Percentiles rank a stretch among this genome's conserved stretches.
These are phyloP conservation scores for Talaromyces marneffei DNA, from an alignment of 2,329 filamentous ascomycete genomes.

Conservation along the genomic window DNA sequence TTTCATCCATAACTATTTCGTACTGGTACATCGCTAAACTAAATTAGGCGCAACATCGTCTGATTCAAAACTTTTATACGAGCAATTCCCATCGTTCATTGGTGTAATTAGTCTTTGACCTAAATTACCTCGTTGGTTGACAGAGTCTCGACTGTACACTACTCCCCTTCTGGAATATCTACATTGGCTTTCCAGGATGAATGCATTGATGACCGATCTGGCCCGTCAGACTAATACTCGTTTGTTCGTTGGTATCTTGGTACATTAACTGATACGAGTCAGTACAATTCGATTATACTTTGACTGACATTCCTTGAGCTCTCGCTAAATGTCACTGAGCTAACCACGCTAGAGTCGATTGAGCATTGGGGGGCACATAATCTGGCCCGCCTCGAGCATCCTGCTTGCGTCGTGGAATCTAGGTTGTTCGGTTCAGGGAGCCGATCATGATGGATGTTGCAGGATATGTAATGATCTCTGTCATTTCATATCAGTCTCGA, in stretches of 20 bases:
- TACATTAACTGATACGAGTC: background rate
- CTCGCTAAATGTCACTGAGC: background rate
- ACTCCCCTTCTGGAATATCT: background rate
- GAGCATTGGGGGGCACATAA: background rate
- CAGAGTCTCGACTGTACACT: background rate
- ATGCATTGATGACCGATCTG: constrained; percentile 7
- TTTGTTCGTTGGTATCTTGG: background rate
- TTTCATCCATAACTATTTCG: background rate
- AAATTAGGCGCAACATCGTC: background rate
- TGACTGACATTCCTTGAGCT: background rate
- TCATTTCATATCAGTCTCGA: background rate
- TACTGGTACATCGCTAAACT: background rate
- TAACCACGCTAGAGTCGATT: background rate
- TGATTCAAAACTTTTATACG: background rate
- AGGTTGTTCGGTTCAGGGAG: constrained; percentile 3
- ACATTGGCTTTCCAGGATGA: constrained; percentile 1
- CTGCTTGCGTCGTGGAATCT: background rate
- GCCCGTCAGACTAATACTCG: constrained; percentile 1
- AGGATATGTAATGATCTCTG: background rate
- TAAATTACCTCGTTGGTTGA: background rate
- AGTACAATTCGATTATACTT: background rate
- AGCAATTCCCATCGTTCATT: background rate
- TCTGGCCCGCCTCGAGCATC: background rate
- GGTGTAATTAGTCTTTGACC: background rate
- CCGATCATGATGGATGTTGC: constrained; percentile 2